These are phyloP conservation scores for Fagus sylvatica DNA, from an alignment of 306 rosid genomes.

Conservation along the genomic window DNA sequence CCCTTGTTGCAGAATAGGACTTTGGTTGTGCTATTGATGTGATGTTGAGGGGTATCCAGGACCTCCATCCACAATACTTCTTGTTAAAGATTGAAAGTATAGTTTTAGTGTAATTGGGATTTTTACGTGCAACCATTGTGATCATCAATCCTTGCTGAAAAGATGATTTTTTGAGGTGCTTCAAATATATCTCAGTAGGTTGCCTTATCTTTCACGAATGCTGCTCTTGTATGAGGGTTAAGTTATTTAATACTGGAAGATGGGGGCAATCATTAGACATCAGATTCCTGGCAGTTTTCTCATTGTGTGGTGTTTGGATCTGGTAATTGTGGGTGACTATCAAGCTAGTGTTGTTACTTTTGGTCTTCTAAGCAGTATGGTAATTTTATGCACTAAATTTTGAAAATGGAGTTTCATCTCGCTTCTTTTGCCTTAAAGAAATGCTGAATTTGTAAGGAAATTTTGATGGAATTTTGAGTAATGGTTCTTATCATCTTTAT, in stretches of 20 bases:
- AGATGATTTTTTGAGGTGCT: not conserved
- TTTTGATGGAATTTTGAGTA: not conserved
- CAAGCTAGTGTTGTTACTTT: not conserved
- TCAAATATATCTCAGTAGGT: not conserved
- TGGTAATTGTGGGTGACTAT: not conserved
- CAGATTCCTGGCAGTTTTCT: not conserved
- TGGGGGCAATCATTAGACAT: not conserved
- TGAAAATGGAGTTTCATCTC: not conserved
- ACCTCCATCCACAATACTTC: not conserved
- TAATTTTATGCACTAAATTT: not conserved
- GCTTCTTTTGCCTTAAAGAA: not conserved
- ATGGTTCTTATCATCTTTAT: not conserved
- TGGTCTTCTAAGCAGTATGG: not conserved
- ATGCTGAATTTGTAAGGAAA: not conserved
- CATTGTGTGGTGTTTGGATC: not conserved
- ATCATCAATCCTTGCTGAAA: not conserved
- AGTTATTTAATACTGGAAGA: not conserved
- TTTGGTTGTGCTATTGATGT: not conserved
- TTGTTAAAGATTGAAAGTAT: not conserved
- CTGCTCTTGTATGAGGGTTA: not conserved
- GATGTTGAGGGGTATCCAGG: not conserved
- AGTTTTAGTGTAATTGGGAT: not conserved
- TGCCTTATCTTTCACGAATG: not conserved
- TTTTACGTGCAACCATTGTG: not conserved
- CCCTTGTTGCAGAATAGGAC: not conserved